Evolutionary conservation across 2,329 filamentous ascomycete genomes (phyloP), one percentile per base, ranked within the genome.

Genomic region (Pezizomycotina sp.): DNA sequence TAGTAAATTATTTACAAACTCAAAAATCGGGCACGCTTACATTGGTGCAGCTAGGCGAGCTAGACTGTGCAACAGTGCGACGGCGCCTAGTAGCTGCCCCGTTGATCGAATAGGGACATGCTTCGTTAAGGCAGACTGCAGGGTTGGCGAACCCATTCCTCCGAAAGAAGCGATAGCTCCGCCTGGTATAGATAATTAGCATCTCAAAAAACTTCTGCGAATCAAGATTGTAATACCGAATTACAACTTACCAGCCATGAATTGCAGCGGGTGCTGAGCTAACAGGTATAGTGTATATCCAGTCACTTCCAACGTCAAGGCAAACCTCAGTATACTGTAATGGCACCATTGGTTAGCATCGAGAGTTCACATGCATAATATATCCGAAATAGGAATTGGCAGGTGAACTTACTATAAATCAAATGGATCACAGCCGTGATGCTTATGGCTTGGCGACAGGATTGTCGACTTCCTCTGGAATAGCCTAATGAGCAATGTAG

Each of bases 31-130:
- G 15, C 13, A 36, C 13, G 33, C 34, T 7, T 33, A 36, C n/a
- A 33, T 67, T 0, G 89, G 89, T 1, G 77, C 74, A 8, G 92
- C 55, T 2, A 95, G 72, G 43, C 83, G 66, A 3, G 79, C 71
- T 22, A 92, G 59, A 1, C 82, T 78, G 57, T 95, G 86, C 39
- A 95, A 59, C 43, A 95, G 62, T 0, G 86, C 89, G 10, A 76
- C 77, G 1, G 83, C 84, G 14, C 89, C 89, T 0, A 98, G 66
- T n/a, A 95, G 62, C 55, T 89, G 74, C 0, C 89, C 89, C 0
- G 89, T 76, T 29, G 70, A 69, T 46, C 89, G 78, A 1, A 73
- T 65, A 0, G 84, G 81, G 0, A 95, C 76, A 55, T 95, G 89
- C 55, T 93, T 95, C 13, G 83, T 93, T 32, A 93, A 62, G 1